Evolutionary conservation across 768 basidiomycete species (phyloP).

Genomic region (Auriscalpium microsporum): DNA sequence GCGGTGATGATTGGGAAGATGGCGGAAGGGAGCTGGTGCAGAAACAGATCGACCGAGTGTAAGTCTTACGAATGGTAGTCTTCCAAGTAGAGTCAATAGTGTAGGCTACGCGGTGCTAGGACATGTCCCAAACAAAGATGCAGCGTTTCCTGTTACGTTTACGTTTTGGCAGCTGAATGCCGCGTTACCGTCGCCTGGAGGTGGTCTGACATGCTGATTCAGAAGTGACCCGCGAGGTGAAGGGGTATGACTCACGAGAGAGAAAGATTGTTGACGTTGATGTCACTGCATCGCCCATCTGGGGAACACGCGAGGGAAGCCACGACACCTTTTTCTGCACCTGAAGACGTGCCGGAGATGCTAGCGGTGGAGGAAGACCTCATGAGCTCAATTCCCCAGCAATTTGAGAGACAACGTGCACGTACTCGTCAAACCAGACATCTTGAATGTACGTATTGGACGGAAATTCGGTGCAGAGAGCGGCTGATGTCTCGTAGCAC

Average conservation of each 20-base stretch:
- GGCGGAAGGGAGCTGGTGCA: slow-evolving; percentile 30
- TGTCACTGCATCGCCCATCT: slow-evolving; percentile 39
- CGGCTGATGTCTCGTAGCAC: slow-evolving; percentile 42
- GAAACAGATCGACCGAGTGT: slow-evolving; percentile 20
- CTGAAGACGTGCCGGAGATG: slow-evolving; percentile 50
- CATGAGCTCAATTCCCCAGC: too few relatives aligned
- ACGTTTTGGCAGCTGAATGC: slow-evolving; percentile 48
- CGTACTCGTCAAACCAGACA: slow-evolving; percentile 44
- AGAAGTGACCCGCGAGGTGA: not conserved
- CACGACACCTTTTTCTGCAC: slow-evolving; percentile 36
- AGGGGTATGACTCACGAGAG: slow-evolving; percentile 30
- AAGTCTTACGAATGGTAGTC: not conserved
- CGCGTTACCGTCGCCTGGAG: slow-evolving; percentile 33
- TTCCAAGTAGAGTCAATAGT: not conserved
- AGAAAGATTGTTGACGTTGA: slow-evolving; percentile 38
- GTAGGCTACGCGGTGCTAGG: slow-evolving; percentile 7
- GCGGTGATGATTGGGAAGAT: slow-evolving; percentile 56
- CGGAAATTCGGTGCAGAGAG: slow-evolving; percentile 44
- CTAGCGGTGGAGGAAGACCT: slow-evolving; percentile 18
- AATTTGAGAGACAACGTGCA: slow-evolving; percentile 1
- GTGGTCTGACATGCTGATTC: slow-evolving; percentile 17
- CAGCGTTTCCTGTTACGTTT: slow-evolving; percentile 36
- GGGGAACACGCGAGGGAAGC: slow-evolving; percentile 51
- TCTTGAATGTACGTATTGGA: slow-evolving; percentile 50
- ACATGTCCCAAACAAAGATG: slow-evolving; percentile 33